A percentile compares a stretch with the other conserved stretches of the same genome.
Conservation (phyloP, 306 rosid genomes). For the Cucumis cinereus region DNA sequence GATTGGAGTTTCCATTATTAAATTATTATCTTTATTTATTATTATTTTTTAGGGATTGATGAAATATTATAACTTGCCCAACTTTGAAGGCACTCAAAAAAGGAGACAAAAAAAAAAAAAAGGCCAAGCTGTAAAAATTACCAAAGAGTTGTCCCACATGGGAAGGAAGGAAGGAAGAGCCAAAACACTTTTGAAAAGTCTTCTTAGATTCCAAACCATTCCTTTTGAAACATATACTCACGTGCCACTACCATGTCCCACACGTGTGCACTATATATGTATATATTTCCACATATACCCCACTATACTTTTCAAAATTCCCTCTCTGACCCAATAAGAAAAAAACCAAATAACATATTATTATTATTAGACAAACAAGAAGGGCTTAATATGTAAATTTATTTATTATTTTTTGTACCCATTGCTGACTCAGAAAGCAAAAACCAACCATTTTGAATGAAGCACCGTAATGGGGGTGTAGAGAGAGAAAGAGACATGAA, state of each 20-base stretch:
- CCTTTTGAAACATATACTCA: neutral
- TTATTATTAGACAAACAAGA: neutral
- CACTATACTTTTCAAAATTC: neutral
- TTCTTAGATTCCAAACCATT: slow-evolving; percentile 7
- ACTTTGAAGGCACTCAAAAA: slow-evolving; percentile 2
- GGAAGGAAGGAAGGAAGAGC: slow-evolving; percentile 4
- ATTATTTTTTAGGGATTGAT: neutral
- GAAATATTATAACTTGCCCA: neutral
- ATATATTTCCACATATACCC: neutral
- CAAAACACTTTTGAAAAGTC: slow-evolving; percentile 5
- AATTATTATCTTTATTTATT: too few relatives aligned
- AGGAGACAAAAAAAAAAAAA: neutral
- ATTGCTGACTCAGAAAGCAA: slow-evolving; percentile 3
- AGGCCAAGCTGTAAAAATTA: neutral
- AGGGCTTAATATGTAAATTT: neutral
- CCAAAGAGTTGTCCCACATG: neutral
- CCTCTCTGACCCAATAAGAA: neutral
- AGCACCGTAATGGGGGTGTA: neutral
- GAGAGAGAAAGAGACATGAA: neutral
- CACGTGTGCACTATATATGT: neutral
- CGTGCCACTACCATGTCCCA: neutral
- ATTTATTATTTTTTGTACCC: neutral
- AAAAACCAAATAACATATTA: neutral
- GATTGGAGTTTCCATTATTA: too few relatives aligned
- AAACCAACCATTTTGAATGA: neutral